A percentile compares a stretch with the other conserved stretches of the same genome.
Conservation (phyloP, 768 basidiomycete species). For the Russula griseocarnosa region DNA sequence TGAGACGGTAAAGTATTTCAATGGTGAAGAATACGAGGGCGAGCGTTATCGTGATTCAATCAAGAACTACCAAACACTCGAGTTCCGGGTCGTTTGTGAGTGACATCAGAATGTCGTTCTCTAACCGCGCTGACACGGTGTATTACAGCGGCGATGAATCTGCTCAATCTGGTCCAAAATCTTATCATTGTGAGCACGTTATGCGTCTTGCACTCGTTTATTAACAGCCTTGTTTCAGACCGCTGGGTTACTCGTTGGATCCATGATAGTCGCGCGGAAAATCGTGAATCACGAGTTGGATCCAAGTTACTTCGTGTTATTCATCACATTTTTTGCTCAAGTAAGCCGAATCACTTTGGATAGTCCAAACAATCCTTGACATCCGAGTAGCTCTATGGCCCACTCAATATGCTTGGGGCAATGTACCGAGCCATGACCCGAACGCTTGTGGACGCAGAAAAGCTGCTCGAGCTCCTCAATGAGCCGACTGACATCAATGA, state of each 20-base stretch:
- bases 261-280: conserved; percentile 68
- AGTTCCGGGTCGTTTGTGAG: conserved; percentile 71
- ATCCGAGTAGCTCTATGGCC: conserved; percentile 54
- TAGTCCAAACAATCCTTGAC: conserved; percentile 7
- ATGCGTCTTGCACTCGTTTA: not conserved
- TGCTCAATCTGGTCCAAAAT: conserved; percentile 76
- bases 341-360: conserved; percentile 37
- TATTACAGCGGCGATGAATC: conserved; percentile 57
- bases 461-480: conserved; percentile 71
- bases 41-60: conserved; percentile 69
- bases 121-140: not conserved
- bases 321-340: conserved; percentile 79
- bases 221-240: conserved; percentile 42
- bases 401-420: conserved; percentile 72
- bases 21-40: conserved; percentile 77
- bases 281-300: conserved; percentile 52
- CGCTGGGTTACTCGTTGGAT: conserved; percentile 75
- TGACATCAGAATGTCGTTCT: conserved; percentile 12
- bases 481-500: conserved; percentile 85
- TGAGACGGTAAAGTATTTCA: conserved; percentile 86
- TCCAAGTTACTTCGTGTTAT: conserved; percentile 67
- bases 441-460: conserved; percentile 78
- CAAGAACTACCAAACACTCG: conserved; percentile 65
- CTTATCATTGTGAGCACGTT: conserved; percentile 61
- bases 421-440: conserved; percentile 76